phyloP scores from a whole-genome alignment of 805 yeast genomes.

The Zygoascus biomembranicola region DNA sequence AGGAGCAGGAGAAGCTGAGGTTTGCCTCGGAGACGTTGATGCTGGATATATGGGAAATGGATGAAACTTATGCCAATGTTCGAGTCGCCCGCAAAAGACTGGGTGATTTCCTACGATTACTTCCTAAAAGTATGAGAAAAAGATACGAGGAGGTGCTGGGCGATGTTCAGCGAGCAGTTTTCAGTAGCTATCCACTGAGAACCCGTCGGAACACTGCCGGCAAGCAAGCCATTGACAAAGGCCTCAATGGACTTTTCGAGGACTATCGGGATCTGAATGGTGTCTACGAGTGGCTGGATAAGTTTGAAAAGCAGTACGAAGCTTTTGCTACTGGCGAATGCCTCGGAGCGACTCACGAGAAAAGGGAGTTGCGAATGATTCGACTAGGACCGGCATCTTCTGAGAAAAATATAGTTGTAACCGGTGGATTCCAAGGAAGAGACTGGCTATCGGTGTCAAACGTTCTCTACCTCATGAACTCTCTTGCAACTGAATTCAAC shows the following conservation, averaged over 20 bases:
- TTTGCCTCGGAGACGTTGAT: conserved; percentile 19
- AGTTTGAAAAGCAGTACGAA: conserved; percentile 51
- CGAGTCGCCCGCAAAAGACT: conserved; percentile 16
- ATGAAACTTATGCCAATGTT: conserved; percentile 16
- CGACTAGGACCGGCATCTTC: conserved; percentile 38
- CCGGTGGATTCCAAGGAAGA: conserved; percentile 83
- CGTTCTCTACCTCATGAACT: conserved; percentile 47
- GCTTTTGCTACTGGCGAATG: conserved; percentile 50
- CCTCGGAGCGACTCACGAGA: conserved; percentile 72
- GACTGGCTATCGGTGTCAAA: conserved; percentile 82
- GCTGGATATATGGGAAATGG: conserved; percentile 22
- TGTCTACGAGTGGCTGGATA: conserved; percentile 64
- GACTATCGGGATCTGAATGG: conserved; percentile 61
- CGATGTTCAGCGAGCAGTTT: conserved; percentile 24
- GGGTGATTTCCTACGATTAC: conserved; percentile 15
- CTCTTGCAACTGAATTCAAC: conserved; percentile 30
- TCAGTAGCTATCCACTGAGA: conserved; percentile 17
- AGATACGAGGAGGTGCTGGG: conserved; percentile 14
- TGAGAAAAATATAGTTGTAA: conserved; percentile 44
- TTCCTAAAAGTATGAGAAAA: conserved; percentile 19
- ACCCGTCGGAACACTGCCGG: neutral
- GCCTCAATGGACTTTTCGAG: conserved; percentile 46
- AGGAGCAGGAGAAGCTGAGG: conserved; percentile 17
- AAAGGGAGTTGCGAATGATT: conserved; percentile 58
- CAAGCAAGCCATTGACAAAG: neutral